These are phyloP conservation scores for Boletus insuetus DNA, from an alignment of 768 basidiomycete genomes.

Conservation along the genomic window DNA sequence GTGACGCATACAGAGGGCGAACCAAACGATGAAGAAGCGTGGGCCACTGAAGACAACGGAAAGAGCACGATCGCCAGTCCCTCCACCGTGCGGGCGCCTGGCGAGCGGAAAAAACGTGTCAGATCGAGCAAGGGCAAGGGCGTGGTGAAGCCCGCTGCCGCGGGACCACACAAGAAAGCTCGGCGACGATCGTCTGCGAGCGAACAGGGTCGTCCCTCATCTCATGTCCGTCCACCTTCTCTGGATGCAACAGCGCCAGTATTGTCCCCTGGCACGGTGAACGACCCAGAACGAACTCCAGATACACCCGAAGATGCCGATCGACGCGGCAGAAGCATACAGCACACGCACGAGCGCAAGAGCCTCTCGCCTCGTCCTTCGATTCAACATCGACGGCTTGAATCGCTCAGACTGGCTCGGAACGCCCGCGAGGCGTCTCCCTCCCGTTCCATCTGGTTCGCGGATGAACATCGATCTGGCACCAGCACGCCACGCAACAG, in stretches of 20 bases:
- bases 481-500: conserved; percentile 19
- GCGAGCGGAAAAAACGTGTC: conserved; percentile 24
- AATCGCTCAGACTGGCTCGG: conserved; percentile 22
- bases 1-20: conserved; percentile 14
- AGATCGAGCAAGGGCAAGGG: conserved; percentile 23
- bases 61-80: conserved; percentile 13
- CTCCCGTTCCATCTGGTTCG: conserved; percentile 47
- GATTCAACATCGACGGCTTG: conserved; percentile 29
- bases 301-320: conserved; percentile 10
- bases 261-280: neutral
- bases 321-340: conserved; percentile 24
- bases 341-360: conserved; percentile 11
- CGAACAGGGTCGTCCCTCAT: conserved; percentile 11
- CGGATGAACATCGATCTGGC: conserved; percentile 34
- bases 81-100: conserved; percentile 1
- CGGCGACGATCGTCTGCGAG: conserved; percentile 12
- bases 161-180: conserved; percentile 5
- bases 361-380: conserved; percentile 19
- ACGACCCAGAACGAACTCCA: conserved; percentile 3
- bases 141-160: neutral
- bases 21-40: conserved; percentile 53
- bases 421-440: conserved; percentile 42
- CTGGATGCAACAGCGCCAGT: neutral
- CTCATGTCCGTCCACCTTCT: neutral
- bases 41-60: conserved; percentile 57